Evolutionary conservation across 371 early-diverging fungal genomes (phyloP), one percentile per base, ranked within the genome.

Genomic region (Actinomortierella ambigua): DNA sequence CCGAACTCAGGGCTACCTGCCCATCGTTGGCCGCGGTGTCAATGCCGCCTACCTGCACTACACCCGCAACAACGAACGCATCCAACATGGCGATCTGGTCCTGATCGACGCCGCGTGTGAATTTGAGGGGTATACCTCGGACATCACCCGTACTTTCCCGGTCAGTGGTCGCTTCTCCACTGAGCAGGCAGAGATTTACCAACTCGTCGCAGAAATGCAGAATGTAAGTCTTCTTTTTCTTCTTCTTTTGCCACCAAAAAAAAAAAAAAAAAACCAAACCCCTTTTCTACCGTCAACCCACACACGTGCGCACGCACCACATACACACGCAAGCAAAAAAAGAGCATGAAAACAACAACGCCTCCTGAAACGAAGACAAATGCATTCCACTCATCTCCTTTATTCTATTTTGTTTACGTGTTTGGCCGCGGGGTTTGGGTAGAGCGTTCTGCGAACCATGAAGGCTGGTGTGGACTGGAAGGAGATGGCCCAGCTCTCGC

Each of bases 41-140:
- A 80, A 86, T 15, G 78, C 81, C 2, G 83, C 86, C 7, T 84
- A 79, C n/a, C 52, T 88, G 28, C 88, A 88, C 56, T 84, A 88
- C 53, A 79, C 79, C 17, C 69, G 76, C 17, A 84, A 85, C 50
- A 73, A 82, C 42, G 73, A 81, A 14, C 64, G 57, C 41, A 68
- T 82, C 22, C 57, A 89, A 46, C 62, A 75, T 56, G 77, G 81
- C 20, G 85, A 89, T 34, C 59, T 95, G 57, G 78, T 95, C 26
- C 70, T 96, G 48, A 89, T 95, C 8, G 97, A 96, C 77, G 95
- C 94, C 57, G 97, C 93, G 34, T 91, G 91, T 67, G 93, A 94
- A 65, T 83, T 73, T 53, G 71, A 86, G 42, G 85, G 86, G 79
- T 95, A 97, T 76, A 92, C 93, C 15, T 85, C 90, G 11, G 96